Base-by-base conservation (phyloP, 2,329 filamentous ascomycete species). In the Corniculantispora saksenae region DNA sequence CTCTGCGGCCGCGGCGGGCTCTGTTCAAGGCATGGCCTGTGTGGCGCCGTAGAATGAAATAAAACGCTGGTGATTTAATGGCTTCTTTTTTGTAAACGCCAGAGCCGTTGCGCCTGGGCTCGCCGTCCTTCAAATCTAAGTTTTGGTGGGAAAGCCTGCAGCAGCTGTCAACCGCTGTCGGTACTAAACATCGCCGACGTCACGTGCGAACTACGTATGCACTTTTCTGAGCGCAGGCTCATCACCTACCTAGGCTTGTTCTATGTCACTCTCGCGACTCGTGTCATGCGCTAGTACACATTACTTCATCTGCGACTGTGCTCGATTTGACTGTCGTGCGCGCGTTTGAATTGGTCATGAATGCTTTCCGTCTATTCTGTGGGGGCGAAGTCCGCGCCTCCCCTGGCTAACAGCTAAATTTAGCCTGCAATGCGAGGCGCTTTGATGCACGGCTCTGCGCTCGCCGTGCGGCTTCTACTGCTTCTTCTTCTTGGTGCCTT, bases 401-500 rank as follows among this genome's bases (percentile, higher is more conserved):
- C 32, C 27, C 19, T 38, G 51, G 43, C 53, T 38, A 54, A 50
- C 29, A 40, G 29, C 40, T 17, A 40, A 32, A 4, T 35, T 54
- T 15, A 12, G 29, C 17, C 38, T 7, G 23, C 8, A 17, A 15
- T 21, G 47, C 19, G 19, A 15, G 35, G 35, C 35, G 27, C 32
- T 45, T 32, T 17, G 32, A 17, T 62, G 17, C 35, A 50, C 9
- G 12, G 21, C 21, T 32, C 19, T 21, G 23, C 21, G 27, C 1
- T 50, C 53, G 43, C 23, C 23, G 29, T 43, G 23, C 43, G 17
- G 27, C 59, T 40, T 63, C 61, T 69, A 70, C 35, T 71, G 68
- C 43, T 67, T 67, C 68, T 74, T 73, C 68, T 72, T 74, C 21
- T 64, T 58, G 1, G 27, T 27, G 27, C 56, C 59, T 32, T 56